Conservation (phyloP, 805 yeast genomes). For the Zygosaccharomyces bisporus region DNA sequence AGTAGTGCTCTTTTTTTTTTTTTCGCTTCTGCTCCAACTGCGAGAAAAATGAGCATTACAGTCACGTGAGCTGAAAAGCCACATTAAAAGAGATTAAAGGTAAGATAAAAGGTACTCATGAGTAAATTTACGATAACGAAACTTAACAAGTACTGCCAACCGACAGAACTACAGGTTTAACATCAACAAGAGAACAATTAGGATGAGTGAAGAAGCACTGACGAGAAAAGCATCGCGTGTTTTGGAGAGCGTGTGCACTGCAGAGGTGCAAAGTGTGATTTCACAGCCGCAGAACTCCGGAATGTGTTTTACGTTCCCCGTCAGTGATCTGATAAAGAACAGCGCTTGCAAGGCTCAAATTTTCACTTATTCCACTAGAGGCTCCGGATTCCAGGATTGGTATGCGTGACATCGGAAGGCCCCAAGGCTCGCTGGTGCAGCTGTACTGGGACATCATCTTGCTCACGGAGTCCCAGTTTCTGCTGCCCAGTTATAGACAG, state of each 20-base stretch:
- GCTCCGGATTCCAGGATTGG: slow-evolving; percentile 31
- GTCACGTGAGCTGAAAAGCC: not conserved
- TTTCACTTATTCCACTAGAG: slow-evolving; percentile 20
- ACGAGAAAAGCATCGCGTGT: slow-evolving; percentile 19
- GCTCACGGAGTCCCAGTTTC: slow-evolving; percentile 28
- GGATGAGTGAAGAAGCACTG: slow-evolving; percentile 12
- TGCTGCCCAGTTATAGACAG: slow-evolving; percentile 10
- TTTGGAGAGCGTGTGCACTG: slow-evolving; percentile 16
- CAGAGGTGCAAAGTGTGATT: slow-evolving; percentile 17
- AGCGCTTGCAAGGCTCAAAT: slow-evolving; percentile 9
- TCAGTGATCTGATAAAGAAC: slow-evolving; percentile 21
- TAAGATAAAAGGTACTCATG: not conserved
- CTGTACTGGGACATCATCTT: slow-evolving; percentile 35
- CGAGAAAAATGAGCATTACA: not conserved
- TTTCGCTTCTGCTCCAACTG: no score
- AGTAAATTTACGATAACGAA: no score
- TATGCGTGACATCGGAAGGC: slow-evolving; percentile 32
- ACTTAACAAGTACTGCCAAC: no score
- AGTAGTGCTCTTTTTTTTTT: not conserved
- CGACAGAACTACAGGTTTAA: no score
- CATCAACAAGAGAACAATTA: not conserved
- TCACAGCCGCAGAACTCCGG: slow-evolving; percentile 17
- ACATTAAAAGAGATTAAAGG: not conserved
- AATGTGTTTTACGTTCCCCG: slow-evolving; percentile 26
- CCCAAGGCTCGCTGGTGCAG: slow-evolving; percentile 16